phyloP scores from a whole-genome alignment of 345 rosid genomes.

The Arabis hirsuta region DNA sequence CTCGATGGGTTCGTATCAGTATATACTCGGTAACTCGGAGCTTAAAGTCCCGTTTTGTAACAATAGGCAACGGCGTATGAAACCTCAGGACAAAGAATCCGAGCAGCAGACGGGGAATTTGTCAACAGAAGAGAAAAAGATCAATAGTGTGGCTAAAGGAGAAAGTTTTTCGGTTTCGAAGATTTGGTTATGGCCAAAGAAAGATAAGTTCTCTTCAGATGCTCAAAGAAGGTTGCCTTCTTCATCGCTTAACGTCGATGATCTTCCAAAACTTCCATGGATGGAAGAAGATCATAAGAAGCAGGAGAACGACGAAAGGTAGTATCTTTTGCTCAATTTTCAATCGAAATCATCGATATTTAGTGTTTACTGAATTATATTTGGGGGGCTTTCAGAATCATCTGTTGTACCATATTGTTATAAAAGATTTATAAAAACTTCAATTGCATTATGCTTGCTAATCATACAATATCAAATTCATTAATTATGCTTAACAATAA shows the following conservation, averaged over 20 bases:
- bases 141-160: constrained; percentile 64
- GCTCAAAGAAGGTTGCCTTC: constrained; percentile 56
- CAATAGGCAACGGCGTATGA: constrained; percentile 30
- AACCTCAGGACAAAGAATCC: constrained; percentile 34
- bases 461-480: constrained; percentile 31
- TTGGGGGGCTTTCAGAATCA: constrained; percentile 23
- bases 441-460: constrained; percentile 17
- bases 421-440: constrained; percentile 31
- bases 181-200: constrained; percentile 92
- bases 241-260: constrained; percentile 57
- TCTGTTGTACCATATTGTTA: constrained; percentile 42
- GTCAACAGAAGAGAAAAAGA: constrained; percentile 62
- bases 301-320: constrained; percentile 44
- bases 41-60: constrained; percentile 58
- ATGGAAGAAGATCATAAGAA: constrained; percentile 55
- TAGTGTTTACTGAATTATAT: constrained; percentile 29
- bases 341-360: constrained; percentile 3
- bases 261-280: constrained; percentile 74
- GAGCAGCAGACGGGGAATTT: constrained; percentile 47
- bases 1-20: constrained; percentile 90
- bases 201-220: constrained; percentile 61
- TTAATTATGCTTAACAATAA: constrained; percentile 18
- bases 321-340: constrained; percentile 24
- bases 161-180: constrained; percentile 86
- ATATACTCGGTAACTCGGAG: constrained; percentile 69